A percentile compares a stretch with the other conserved stretches of the same genome.
Conservation (phyloP, 2,329 filamentous ascomycete species). For the Diaporthe longicolla region DNA sequence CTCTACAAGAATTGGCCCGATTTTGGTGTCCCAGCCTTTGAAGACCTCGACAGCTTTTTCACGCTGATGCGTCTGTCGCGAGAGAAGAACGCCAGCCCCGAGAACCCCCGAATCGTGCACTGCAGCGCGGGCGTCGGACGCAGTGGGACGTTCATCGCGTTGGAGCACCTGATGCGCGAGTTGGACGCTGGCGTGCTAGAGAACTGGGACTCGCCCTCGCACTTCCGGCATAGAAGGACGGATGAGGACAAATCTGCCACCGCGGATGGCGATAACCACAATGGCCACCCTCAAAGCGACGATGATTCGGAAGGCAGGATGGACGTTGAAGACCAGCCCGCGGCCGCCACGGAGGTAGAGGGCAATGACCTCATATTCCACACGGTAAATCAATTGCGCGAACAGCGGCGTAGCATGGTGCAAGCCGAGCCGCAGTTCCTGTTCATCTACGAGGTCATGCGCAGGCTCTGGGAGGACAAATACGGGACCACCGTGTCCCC, state of each 20-base stretch:
- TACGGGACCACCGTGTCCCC: slow-evolving; percentile 57
- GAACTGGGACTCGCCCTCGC: slow-evolving; percentile 53
- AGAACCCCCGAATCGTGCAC: slow-evolving; percentile 85
- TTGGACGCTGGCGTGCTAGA: slow-evolving; percentile 80
- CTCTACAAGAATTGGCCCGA: slow-evolving; percentile 93
- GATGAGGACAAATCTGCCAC: slow-evolving; percentile 41
- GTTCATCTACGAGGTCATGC: slow-evolving; percentile 90
- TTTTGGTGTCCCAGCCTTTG: slow-evolving; percentile 82
- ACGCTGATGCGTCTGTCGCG: slow-evolving; percentile 78
- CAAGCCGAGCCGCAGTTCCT: slow-evolving; percentile 87
- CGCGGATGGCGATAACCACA: slow-evolving; percentile 43
- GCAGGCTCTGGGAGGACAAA: slow-evolving; percentile 79
- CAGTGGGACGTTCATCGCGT: slow-evolving; percentile 93
- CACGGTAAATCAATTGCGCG: slow-evolving; percentile 83
- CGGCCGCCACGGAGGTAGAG: slow-evolving; percentile 46
- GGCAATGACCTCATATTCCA: slow-evolving; percentile 78
- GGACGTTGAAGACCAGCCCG: slow-evolving; percentile 28
- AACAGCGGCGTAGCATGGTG: slow-evolving; percentile 96
- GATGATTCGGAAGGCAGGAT: slow-evolving; percentile 42
- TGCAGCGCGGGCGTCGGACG: slow-evolving; percentile 95
- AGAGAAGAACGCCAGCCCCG: slow-evolving; percentile 65
- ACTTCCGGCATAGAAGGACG: slow-evolving; percentile 6
- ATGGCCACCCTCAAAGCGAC: slow-evolving; percentile 48
- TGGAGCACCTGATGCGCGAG: slow-evolving; percentile 92
- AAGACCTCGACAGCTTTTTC: slow-evolving; percentile 77